Conservation (phyloP, 345 rosid genomes). For the Syzygium jambos region DNA sequence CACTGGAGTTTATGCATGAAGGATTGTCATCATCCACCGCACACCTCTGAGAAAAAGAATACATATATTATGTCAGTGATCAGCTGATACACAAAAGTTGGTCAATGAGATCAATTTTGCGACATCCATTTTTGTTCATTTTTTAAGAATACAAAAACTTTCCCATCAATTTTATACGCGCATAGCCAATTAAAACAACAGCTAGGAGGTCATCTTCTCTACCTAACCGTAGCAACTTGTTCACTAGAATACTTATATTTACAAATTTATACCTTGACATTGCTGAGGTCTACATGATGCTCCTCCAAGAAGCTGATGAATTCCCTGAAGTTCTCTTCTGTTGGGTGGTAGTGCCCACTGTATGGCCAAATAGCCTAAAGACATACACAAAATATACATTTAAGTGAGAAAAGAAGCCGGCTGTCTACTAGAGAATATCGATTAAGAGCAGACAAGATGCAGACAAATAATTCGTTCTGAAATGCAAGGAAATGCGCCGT, state of each 20-base stretch:
- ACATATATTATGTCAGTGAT: background rate
- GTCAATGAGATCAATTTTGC: background rate
- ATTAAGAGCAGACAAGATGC: background rate
- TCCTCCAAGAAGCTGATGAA: slow-evolving; percentile 63
- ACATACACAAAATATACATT: background rate
- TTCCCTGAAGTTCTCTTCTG: slow-evolving; percentile 82
- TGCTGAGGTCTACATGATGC: slow-evolving; percentile 58
- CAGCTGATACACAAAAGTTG: background rate
- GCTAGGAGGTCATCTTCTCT: background rate
- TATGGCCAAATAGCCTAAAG: slow-evolving; percentile 90
- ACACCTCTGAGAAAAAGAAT: slow-evolving; percentile 29
- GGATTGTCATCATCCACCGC: slow-evolving; percentile 61
- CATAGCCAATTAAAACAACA: background rate
- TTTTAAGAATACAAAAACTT: background rate
- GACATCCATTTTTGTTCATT: background rate
- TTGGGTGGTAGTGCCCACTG: slow-evolving; percentile 95
- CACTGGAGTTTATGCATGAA: slow-evolving; percentile 3
- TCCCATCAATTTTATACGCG: background rate
- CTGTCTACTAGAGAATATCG: background rate
- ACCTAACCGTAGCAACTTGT: background rate
- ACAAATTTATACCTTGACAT: slow-evolving; percentile 54
- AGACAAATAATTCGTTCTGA: background rate
- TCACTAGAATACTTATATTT: background rate
- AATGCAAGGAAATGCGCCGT: background rate
- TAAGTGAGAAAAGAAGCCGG: background rate